Evolutionary conservation across 2,329 filamentous ascomycete genomes (phyloP).

Genomic region (Lachnellula subtilissima): DNA sequence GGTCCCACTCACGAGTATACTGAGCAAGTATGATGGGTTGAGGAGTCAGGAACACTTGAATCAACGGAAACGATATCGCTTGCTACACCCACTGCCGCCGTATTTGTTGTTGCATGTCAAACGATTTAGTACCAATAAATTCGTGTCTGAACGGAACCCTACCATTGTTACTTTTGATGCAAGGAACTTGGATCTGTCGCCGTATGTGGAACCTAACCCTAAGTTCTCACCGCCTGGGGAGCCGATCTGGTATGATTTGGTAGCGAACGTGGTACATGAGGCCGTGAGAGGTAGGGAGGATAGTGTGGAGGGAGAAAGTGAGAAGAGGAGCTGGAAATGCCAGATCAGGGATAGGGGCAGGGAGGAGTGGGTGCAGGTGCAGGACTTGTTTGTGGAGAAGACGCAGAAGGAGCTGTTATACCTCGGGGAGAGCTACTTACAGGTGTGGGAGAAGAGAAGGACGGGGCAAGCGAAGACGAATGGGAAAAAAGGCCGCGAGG

Average conservation of each 20-base stretch:
- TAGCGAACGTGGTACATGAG: slow-evolving; percentile 90
- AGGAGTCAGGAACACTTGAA: slow-evolving; percentile 84
- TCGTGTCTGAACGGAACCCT: slow-evolving; percentile 90
- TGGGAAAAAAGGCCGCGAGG: neutral
- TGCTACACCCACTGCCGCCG: slow-evolving; percentile 85
- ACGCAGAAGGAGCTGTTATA: slow-evolving; percentile 86
- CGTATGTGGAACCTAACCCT: slow-evolving; percentile 87
- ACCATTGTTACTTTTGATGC: slow-evolving; percentile 97
- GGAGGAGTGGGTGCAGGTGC: slow-evolving; percentile 86
- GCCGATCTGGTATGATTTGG: slow-evolving; percentile 90
- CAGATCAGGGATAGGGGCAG: slow-evolving; percentile 78
- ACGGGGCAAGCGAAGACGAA: slow-evolving; percentile 19
- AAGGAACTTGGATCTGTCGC: slow-evolving; percentile 76
- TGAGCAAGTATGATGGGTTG: slow-evolving; percentile 89
- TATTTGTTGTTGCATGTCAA: slow-evolving; percentile 94
- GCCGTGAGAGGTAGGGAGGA: slow-evolving; percentile 73
- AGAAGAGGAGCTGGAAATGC: slow-evolving; percentile 89
- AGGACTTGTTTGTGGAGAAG: slow-evolving; percentile 89
- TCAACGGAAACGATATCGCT: slow-evolving; percentile 80
- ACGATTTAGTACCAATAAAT: slow-evolving; percentile 95
- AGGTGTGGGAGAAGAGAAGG: slow-evolving; percentile 88
- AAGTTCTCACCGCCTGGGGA: slow-evolving; percentile 65
- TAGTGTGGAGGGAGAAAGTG: slow-evolving; percentile 79
- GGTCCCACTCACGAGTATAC: slow-evolving; percentile 73
- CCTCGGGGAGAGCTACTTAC: slow-evolving; percentile 88